Evolutionary conservation across 1,284 basidiomycete genomes (phyloP), one percentile per base, ranked within the genome.

Genomic region (Rhodotorula sp.): DNA sequence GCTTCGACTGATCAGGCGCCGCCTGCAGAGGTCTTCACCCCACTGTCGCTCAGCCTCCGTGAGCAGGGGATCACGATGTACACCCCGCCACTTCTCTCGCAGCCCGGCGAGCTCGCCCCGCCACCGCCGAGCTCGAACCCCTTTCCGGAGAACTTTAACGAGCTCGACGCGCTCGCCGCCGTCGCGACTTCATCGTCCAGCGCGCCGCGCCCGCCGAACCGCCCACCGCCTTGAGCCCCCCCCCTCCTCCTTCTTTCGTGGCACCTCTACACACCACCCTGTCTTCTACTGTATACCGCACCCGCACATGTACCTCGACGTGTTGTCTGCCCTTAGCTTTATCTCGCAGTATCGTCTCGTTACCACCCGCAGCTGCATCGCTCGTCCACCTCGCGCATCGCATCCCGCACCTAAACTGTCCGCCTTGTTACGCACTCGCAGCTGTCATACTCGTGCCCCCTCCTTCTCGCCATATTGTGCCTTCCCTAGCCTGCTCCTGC

Each of bases 41-140:
- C 79, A 46, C 79, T 85, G 41, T 87, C 87, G 66, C 88, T 89
- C 81, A 87, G 86, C 74, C 91, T 92, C 78, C 81, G 90, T 74
- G 86, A 89, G 70, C 91, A 92, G 82, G 90, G 90, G 65, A 89
- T 89, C 66, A 86, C 88, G 80, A 88, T 92, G 85, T 87, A 87
- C 80, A 70, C 74, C 27, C 75, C 75, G 17, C 72, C 75, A 1
- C 66, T 76, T 34, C 62, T 75, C n/a, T 12, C 65, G 2, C 53
- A 64, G n/a, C 29, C 51, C 0, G 4, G 34, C 34, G 64, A 46
- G 27, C 57, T 58, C 21, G 32, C 41, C 27, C 73, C 71, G 8
- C 70, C 69, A 15, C 73, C 73, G 4, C 53, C 73, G 2, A 57
- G 68, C 27, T 63, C 50, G 36, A 75, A 75, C 37, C 73, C 73